phyloP scores from a whole-genome alignment of 1,284 basidiomycete genomes.

The Sporisorium scitamineum region DNA sequence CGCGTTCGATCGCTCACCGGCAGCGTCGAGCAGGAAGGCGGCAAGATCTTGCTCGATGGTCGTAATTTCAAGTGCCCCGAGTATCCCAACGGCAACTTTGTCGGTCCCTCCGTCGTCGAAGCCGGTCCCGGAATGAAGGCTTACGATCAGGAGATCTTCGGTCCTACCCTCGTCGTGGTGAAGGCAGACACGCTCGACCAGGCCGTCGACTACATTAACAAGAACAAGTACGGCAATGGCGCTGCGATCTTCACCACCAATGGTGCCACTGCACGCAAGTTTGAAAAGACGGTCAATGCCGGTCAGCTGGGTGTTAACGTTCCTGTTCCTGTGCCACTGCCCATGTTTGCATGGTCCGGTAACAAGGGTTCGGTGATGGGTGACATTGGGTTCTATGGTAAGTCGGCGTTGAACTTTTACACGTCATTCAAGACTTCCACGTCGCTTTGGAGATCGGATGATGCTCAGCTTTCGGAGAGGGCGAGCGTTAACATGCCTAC shows the following conservation, averaged over 20 bases:
- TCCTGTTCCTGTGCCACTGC: slow-evolving; percentile 82
- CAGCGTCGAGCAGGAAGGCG: slow-evolving; percentile 84
- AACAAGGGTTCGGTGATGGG: slow-evolving; percentile 91
- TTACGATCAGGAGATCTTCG: slow-evolving; percentile 89
- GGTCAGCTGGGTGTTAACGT: slow-evolving; percentile 88
- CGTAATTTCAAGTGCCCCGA: slow-evolving; percentile 77
- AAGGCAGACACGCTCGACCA: slow-evolving; percentile 88
- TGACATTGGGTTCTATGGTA: slow-evolving; percentile 64
- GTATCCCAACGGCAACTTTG: slow-evolving; percentile 92
- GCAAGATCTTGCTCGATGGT: slow-evolving; percentile 88
- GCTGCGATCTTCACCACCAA: slow-evolving; percentile 97
- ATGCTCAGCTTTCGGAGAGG: slow-evolving; percentile 49
- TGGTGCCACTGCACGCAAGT: slow-evolving; percentile 94
- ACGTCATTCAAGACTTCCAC: slow-evolving; percentile 59
- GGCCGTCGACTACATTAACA: slow-evolving; percentile 74
- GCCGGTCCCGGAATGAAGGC: slow-evolving; percentile 84
- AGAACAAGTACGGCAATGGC: slow-evolving; percentile 77
- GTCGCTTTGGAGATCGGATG: slow-evolving; percentile 55
- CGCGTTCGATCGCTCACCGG: slow-evolving; percentile 83
- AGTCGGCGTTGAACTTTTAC: slow-evolving; percentile 61
- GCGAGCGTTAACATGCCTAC: slow-evolving; percentile 65
- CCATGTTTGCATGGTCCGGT: slow-evolving; percentile 93
- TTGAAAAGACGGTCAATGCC: slow-evolving; percentile 87
- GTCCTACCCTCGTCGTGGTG: slow-evolving; percentile 86
- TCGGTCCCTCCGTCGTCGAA: slow-evolving; percentile 92